Evolutionary conservation across 192 early-diverging fungal species (phyloP), one percentile per base, ranked within the genome.

Genomic region (Podochytrium sp.): DNA sequence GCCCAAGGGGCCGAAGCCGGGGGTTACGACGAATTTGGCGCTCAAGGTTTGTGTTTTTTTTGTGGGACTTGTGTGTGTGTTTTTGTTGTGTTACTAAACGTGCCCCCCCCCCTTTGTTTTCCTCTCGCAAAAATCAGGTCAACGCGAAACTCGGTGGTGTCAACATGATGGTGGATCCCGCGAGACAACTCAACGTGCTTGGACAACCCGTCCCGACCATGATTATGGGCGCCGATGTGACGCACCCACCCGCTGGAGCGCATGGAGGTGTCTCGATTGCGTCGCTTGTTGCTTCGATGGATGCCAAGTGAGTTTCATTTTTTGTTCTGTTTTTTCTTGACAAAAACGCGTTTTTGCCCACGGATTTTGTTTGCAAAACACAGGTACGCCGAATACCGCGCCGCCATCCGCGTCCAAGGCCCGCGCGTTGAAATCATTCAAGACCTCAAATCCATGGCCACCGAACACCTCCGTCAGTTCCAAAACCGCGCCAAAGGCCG

Each of bases 171-270:
- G 69, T 39, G 3, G 69, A 60, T 29, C 74, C 74, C 10, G 47
- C 74, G 5, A 75, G 38, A 23, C 50, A 67, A 14, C 34, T 75
- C 20, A 75, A 55, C 39, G 39, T 65, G 38, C 55, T 68, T 10
- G 63, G 64, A 10, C 30, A 51, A 3, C 51, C 50, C 3, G 50
- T 69, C 55, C 66, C 66, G 37, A 69, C 66, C 10, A 69, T 69
- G 66, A 77, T 95, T 35, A 76, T 94, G 60, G 95, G 95, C 53
- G 92, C 91, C n/a, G 94, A 97, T 77, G 92, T 97, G 38, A 93
- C 93, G 6, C 95, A 95, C 74, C 89, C 92, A 33, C 80, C 83
- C 32, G 90, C 94, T 35, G 93, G 91, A 53, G 78, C 68, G 2
- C 23, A 43, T 14, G 71, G 35, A 14, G 79, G 76, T n/a, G 71